phyloP scores from a whole-genome alignment of 352 stramenopile species.

The Phytopythium boreale region DNA sequence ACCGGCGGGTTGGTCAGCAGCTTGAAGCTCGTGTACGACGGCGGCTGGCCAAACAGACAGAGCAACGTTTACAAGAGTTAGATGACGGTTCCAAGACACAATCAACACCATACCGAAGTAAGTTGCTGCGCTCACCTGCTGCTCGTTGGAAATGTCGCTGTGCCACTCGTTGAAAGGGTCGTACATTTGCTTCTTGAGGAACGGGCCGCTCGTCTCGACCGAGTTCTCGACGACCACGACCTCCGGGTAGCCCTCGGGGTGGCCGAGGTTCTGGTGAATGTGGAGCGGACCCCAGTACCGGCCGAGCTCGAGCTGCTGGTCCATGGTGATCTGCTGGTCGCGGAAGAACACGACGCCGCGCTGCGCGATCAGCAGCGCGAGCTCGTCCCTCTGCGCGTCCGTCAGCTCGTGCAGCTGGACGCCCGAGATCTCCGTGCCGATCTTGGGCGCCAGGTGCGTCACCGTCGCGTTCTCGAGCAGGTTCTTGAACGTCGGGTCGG shows the following conservation, averaged over 20 bases:
- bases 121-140: conserved; percentile 8
- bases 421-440: conserved; percentile 23
- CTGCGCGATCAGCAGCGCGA: conserved; percentile 14
- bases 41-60: conserved; percentile 8
- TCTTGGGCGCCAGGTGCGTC: conserved; percentile 17
- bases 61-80: background rate
- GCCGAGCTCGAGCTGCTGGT: conserved; percentile 20
- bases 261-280: conserved; percentile 21
- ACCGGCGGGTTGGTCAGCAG: conserved; percentile 27
- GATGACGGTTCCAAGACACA: background rate
- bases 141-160: conserved; percentile 35
- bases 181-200: conserved; percentile 20
- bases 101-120: background rate
- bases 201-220: conserved; percentile 3
- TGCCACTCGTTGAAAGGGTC: conserved; percentile 33
- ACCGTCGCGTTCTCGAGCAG: conserved; percentile 18
- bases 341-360: conserved; percentile 20
- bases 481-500: conserved; percentile 34
- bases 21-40: conserved; percentile 29
- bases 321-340: conserved; percentile 12
- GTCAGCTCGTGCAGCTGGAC: conserved; percentile 8
- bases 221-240: conserved; percentile 19
- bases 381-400: conserved; percentile 14
- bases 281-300: conserved; percentile 28
- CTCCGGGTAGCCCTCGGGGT: conserved; percentile 20